A percentile compares a stretch with the other conserved stretches of the same genome.
Evolutionary conservation across 371 early-diverging fungal genomes (phyloP).

Genomic region (Mucor velutinosus): DNA sequence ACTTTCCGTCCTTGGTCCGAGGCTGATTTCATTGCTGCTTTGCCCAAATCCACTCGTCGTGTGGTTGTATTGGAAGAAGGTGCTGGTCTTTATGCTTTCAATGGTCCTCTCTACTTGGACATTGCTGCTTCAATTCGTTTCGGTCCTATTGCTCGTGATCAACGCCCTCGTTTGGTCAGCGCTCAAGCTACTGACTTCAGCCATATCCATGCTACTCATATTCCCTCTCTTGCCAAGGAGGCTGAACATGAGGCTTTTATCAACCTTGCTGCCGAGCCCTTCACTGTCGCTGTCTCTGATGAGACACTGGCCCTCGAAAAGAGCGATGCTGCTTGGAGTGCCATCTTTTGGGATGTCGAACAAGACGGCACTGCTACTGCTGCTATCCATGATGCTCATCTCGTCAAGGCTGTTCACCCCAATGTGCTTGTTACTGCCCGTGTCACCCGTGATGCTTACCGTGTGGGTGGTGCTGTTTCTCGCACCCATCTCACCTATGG

Average conservation of each 20-base stretch:
- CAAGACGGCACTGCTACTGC: slow-evolving; percentile 53
- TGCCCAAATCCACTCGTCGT: slow-evolving; percentile 65
- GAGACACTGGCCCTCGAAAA: slow-evolving; percentile 18
- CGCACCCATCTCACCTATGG: slow-evolving; percentile 59
- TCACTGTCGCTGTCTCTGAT: slow-evolving; percentile 10
- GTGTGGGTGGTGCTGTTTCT: slow-evolving; percentile 56
- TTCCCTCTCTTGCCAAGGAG: slow-evolving; percentile 46
- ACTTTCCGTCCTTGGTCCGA: slow-evolving; percentile 84
- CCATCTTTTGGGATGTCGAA: slow-evolving; percentile 72
- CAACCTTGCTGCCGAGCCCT: slow-evolving; percentile 24
- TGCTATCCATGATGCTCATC: slow-evolving; percentile 53
- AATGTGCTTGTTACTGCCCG: slow-evolving; percentile 35
- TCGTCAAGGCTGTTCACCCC: slow-evolving; percentile 38
- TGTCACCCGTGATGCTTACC: slow-evolving; percentile 60
- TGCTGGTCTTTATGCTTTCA: slow-evolving; percentile 54
- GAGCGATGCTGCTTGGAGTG: slow-evolving; percentile 39
- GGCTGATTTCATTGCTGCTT: slow-evolving; percentile 61
- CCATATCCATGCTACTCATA: slow-evolving; percentile 41
- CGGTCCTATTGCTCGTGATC: slow-evolving; percentile 39
- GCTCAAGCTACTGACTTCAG: slow-evolving; percentile 45
- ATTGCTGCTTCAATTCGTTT: slow-evolving; percentile 73
- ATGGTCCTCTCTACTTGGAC: slow-evolving; percentile 69
- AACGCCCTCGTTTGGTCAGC: slow-evolving; percentile 45
- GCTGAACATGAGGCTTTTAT: slow-evolving; percentile 40
- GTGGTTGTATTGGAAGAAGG: slow-evolving; percentile 64